These are phyloP conservation scores for Coniella lustricola DNA, from an alignment of 2,329 filamentous ascomycete genomes.

Conservation along the genomic window DNA sequence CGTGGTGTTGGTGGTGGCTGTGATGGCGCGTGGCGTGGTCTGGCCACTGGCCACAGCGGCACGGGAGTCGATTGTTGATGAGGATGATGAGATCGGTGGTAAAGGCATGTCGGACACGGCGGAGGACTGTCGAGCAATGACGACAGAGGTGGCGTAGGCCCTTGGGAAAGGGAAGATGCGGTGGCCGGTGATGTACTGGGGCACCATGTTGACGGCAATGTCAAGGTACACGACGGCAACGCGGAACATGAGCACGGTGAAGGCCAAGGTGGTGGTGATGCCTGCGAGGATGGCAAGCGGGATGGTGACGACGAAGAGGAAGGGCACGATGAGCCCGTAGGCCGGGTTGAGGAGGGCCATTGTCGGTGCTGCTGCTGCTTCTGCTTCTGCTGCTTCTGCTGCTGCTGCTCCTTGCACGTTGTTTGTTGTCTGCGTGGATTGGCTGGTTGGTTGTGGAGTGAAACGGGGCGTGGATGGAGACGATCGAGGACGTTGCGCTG, in stretches of 20 bases:
- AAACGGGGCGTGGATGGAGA: no score
- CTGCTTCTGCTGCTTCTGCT: no score
- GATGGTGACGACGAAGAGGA: slow-evolving; percentile 54
- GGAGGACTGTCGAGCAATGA: slow-evolving; percentile 1
- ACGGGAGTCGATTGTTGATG: slow-evolving; percentile 3
- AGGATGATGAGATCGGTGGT: no score
- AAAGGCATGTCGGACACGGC: slow-evolving; percentile 22
- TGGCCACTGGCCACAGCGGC: slow-evolving; percentile 2
- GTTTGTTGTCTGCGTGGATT: no score
- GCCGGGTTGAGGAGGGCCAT: slow-evolving; percentile 50
- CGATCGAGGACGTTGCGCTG: no score
- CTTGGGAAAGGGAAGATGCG: slow-evolving; percentile 22
- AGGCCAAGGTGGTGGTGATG: slow-evolving; percentile 56
- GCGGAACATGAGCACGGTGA: slow-evolving; percentile 53
- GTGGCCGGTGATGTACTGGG: slow-evolving; percentile 44
- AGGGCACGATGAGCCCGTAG: slow-evolving; percentile 52
- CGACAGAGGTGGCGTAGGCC: slow-evolving; percentile 3
- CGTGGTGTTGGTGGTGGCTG: no score
- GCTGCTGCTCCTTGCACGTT: no score
- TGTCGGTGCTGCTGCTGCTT: slow-evolving; percentile 14
- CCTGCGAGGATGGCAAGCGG: slow-evolving; percentile 57
- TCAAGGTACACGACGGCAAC: slow-evolving; percentile 58
- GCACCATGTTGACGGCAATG: slow-evolving; percentile 50
- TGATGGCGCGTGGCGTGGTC: slow-evolving; percentile 7
- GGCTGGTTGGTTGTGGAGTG: no score